Conservation (phyloP, 192 early-diverging fungal genomes). For the Entophlyctis luteolus region DNA sequence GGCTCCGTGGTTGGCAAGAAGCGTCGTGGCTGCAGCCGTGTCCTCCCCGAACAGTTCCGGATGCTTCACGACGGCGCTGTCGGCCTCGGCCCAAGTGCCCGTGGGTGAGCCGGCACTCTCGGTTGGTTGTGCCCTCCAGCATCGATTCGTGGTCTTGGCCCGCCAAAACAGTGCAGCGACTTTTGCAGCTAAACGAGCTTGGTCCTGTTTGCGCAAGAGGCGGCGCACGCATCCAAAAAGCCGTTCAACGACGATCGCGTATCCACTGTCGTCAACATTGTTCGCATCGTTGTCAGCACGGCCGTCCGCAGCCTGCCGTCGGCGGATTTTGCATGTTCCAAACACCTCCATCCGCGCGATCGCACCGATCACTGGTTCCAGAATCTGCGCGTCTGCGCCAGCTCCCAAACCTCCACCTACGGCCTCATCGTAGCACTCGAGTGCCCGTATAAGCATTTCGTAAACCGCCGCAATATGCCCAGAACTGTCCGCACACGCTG, state of each 20-base stretch:
- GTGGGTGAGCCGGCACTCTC: not conserved
- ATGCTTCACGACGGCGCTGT: not conserved
- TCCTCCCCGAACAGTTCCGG: not conserved
- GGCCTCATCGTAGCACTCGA: constrained; percentile 93
- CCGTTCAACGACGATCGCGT: no score
- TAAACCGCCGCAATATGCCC: constrained; percentile 91
- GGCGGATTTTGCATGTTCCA: no score
- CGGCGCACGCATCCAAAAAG: not conserved
- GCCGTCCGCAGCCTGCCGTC: no score
- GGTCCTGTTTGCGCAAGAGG: constrained; percentile 82
- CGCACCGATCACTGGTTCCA: no score
- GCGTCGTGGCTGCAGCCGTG: constrained; percentile 2
- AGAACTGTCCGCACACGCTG: constrained; percentile 76
- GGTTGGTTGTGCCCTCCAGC: no score
- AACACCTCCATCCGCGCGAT: no score
- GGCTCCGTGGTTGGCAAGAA: constrained; percentile 48
- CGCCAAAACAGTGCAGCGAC: constrained; percentile 92
- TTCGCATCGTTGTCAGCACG: no score
- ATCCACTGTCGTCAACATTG: no score
- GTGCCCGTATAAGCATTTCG: constrained; percentile 94
- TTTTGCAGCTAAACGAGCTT: constrained; percentile 78
- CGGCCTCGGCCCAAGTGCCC: not conserved
- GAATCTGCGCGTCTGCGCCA: constrained; percentile 80
- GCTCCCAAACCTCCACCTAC: constrained; percentile 83
- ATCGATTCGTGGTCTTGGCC: constrained; percentile 6